A percentile compares a stretch with the other conserved stretches of the same genome.
Conservation (phyloP, 345 rosid genomes). For the Melaleuca alternifolia region DNA sequence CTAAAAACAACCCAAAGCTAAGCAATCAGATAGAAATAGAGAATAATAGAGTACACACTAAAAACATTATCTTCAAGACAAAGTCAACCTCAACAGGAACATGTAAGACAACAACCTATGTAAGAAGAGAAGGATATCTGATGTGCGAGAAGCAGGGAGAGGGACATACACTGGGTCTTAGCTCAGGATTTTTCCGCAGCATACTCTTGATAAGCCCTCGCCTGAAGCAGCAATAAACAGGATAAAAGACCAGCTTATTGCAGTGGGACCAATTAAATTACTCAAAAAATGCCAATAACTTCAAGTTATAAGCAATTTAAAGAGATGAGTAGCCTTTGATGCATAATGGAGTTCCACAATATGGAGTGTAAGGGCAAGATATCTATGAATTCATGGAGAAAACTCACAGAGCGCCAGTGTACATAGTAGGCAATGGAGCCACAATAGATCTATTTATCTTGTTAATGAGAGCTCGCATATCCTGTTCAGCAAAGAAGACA, state of each 20-base stretch:
- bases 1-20: background rate
- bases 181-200: conserved; percentile 95
- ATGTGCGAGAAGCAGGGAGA: background rate
- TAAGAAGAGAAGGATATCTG: background rate
- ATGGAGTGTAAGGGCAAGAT: background rate
- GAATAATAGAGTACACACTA: background rate
- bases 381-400: background rate
- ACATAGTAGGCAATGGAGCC: conserved; percentile 87
- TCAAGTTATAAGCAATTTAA: background rate
- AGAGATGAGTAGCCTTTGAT: background rate
- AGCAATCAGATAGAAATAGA: background rate
- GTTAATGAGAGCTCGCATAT: conserved; percentile 84
- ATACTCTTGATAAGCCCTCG: conserved; percentile 90
- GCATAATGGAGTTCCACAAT: background rate
- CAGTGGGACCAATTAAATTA: background rate
- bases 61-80: background rate
- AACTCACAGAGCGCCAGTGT: conserved; percentile 81
- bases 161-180: conserved; percentile 72
- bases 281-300: background rate
- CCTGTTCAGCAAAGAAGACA: conserved; percentile 28
- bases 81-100: background rate
- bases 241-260: background rate
- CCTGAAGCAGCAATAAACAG: conserved; percentile 29
- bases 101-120: background rate
- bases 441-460: conserved; percentile 81